Percentiles rank a stretch among this genome's conserved stretches.
Conservation (phyloP, 208 protist species). For the Crithidia brevicula region DNA sequence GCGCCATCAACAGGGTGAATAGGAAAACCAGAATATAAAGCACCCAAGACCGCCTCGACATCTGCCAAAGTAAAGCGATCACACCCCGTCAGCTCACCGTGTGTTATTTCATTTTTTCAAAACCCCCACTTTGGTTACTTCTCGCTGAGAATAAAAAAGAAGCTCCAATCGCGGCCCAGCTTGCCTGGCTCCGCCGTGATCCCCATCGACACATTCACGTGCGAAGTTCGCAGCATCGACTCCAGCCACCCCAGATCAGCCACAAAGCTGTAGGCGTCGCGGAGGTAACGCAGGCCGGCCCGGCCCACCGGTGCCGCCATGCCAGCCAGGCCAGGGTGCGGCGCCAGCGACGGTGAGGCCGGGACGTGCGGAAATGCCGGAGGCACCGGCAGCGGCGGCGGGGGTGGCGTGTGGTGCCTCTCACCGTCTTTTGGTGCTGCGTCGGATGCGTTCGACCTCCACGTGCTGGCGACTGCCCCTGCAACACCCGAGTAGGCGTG, state of each 20-base stretch:
- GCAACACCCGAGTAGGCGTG: slow-evolving; percentile 8
- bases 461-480: slow-evolving; percentile 9
- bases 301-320: slow-evolving; percentile 10
- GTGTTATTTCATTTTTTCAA: background rate
- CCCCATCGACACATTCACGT: slow-evolving; percentile 65
- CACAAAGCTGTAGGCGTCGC: slow-evolving; percentile 10
- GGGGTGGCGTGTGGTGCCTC: background rate
- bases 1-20: too few relatives aligned
- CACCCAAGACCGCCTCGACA: too few relatives aligned
- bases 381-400: background rate
- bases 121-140: slow-evolving; percentile 1
- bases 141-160: slow-evolving; percentile 48
- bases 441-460: background rate
- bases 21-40: too few relatives aligned
- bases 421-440: background rate
- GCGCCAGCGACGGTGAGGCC: slow-evolving; percentile 4
- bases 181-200: slow-evolving; percentile 24
- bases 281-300: slow-evolving; percentile 16
- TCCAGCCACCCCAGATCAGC: slow-evolving; percentile 40
- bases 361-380: background rate
- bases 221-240: slow-evolving; percentile 33
- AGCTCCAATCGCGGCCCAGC: slow-evolving; percentile 29
- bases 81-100: background rate
- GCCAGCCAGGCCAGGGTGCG: background rate
- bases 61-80: too few relatives aligned